Conservation (phyloP, 1,284 basidiomycete species). For the Retiboletus flavoniger region DNA sequence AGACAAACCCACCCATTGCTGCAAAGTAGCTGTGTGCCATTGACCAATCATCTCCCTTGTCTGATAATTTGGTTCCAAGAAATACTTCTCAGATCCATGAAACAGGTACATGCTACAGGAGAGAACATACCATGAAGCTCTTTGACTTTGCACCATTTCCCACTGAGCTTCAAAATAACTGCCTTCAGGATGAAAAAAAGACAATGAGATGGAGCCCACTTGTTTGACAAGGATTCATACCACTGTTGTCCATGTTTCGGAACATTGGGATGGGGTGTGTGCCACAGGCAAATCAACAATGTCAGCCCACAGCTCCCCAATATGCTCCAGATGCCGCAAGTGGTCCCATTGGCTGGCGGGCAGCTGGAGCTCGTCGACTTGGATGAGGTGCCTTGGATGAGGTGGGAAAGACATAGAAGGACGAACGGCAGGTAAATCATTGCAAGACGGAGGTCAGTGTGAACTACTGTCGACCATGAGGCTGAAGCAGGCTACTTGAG, state of each 20-base stretch:
- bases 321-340: constrained; percentile 4
- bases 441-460: neutral
- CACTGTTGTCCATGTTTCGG: neutral
- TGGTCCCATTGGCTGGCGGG: neutral
- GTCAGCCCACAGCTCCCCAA: neutral
- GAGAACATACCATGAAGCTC: neutral
- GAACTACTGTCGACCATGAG: neutral
- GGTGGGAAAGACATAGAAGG: neutral
- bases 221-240: neutral
- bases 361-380: neutral
- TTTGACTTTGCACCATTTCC: neutral
- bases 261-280: neutral
- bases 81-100: neutral
- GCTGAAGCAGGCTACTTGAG: neutral
- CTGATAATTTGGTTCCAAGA: neutral
- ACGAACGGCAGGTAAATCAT: neutral
- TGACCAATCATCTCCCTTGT: neutral
- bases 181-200: neutral
- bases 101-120: neutral
- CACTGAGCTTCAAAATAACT: neutral
- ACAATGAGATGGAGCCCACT: neutral
- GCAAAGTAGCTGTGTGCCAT: neutral
- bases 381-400: neutral
- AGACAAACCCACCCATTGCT: neutral
- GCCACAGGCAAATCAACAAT: neutral